Base-by-base conservation (phyloP, 805 yeast species). In the Lipomyces spencermartinsiae region DNA sequence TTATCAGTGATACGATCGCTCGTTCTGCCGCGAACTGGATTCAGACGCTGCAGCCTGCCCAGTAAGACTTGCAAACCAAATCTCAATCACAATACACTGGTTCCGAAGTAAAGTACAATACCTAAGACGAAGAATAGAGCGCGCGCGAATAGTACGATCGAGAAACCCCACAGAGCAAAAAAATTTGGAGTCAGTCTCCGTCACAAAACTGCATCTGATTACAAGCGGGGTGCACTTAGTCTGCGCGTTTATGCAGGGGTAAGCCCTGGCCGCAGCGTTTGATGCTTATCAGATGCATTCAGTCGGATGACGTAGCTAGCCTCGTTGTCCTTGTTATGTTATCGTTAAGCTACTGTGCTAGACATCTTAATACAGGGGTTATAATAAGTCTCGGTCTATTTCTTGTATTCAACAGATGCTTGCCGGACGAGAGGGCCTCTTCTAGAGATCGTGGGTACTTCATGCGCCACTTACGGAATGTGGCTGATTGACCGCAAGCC, bases 171-270 rank as follows among this genome's bases (percentile, higher is more conserved):
- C 16, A 8, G 49, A 16, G 7, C 10, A 9, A n/a, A 9, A 14
- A 16, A 16, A 16, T 16, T n/a, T 43, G 10, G 10, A 16, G 9
- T 43, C 5, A 22, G 9, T 14, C 46, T 2, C 10, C 37, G 1
- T 16, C 49, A 14, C 1, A 43, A 9, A 16, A 3, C 49, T 16
- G 22, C 49, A 43, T 43, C 49, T n/a, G 49, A 43, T 43, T 43
- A 43, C 49, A 43, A 19, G 5, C 2, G 9, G n/a, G 4, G 0
- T 16, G 25, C 22, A 25, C 29, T 25, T 25, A 43, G 16, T 16
- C n/a, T 43, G 22, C 49, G 49, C 49, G 22, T 43, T 43, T 43
- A 43, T 43, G 49, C 49, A 43, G 49, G 49, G 49, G 49, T 12
- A 16, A 14, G 10, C 22, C 49, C 49, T 16, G 3, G 22, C 10